Evolutionary conservation across 2,329 filamentous ascomycete genomes (phyloP), one percentile per base, ranked within the genome.

Genomic region (Cladosporium sp.): DNA sequence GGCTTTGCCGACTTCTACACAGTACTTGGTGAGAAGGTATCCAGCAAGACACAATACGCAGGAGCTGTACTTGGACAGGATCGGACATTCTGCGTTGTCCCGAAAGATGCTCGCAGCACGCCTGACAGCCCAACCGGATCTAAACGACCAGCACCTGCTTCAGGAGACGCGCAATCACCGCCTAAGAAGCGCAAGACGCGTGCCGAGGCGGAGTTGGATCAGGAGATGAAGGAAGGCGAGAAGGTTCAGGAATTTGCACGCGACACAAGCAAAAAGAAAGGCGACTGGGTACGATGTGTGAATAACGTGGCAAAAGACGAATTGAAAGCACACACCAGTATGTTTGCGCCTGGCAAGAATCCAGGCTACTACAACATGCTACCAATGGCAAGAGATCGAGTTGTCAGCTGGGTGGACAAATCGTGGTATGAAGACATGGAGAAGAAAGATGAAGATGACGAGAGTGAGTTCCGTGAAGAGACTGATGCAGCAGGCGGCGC

Each of bases 1-100:
- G 91, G 91, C 2, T 96, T 93, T 75, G 88, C 88, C 16, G 95
- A 97, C 75, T 83, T 97, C 66, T 97, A 97, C 78, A 97, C 92
- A 5, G 85, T 89, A 31, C 86, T 99, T 29, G 93, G 93, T 1
- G 84, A 85, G 72, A 88, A 86, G 16, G 80, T 73, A 71, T 80
- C 68, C 72, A 80, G 61, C 73, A 83, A 73, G 82, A 85, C 78
- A 72, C 84, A 79, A 66, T 80, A 77, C 75, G 78, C 77, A 75
- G 89, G 77, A 80, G 85, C 63, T 81, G 84, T 91, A 40, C 77
- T 91, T 21, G 89, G 89, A 1, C 86, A 84, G 60, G 84, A 93
- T 68, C 85, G 95, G 71, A 98, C 94, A 0, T 99, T 98, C 76
- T 97, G 93, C 80, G 91, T 92, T 66, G 77, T 96, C 64, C 92